Percentiles rank a stretch among this genome's conserved stretches.
Evolutionary conservation across 805 yeast species (phyloP).

Genomic region (Candida palmyrensis): DNA sequence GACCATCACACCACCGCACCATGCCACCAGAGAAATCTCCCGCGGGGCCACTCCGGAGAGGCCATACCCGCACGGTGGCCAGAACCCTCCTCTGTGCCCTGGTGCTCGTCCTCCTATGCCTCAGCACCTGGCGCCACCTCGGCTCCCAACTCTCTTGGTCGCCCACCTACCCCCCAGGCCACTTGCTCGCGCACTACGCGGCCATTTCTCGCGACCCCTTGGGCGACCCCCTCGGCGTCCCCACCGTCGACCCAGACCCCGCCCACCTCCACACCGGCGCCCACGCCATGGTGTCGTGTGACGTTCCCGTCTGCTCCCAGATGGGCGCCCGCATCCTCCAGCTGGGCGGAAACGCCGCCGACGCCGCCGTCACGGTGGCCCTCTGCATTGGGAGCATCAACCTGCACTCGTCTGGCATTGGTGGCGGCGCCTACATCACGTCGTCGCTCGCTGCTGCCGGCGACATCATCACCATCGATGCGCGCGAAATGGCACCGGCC

Average conservation of each 20-base stretch:
- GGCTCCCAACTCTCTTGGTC: too few relatives aligned
- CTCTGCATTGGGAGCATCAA: constrained; percentile 83
- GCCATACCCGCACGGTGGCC: too few relatives aligned
- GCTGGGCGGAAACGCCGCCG: constrained; percentile 80
- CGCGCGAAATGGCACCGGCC: constrained; percentile 83
- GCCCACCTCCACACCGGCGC: constrained; percentile 35
- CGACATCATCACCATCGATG: constrained; percentile 64
- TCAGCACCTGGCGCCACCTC: too few relatives aligned
- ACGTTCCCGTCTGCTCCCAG: constrained; percentile 56
- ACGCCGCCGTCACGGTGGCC: constrained; percentile 85
- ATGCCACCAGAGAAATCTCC: too few relatives aligned
- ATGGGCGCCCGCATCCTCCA: constrained; percentile 55
- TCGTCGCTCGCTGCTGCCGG: constrained; percentile 29
- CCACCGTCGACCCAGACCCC: constrained; percentile 39
- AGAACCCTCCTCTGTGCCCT: too few relatives aligned
- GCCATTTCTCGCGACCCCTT: too few relatives aligned
- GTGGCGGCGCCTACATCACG: constrained; percentile 83
- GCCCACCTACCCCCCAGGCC: too few relatives aligned
- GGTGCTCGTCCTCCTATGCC: too few relatives aligned
- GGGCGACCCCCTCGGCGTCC: constrained; percentile 19
- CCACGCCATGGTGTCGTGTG: constrained; percentile 64
- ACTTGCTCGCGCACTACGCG: too few relatives aligned
- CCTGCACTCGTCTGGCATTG: constrained; percentile 83
- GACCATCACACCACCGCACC: too few relatives aligned
- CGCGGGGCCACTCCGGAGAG: too few relatives aligned